Conservation (phyloP, 2,329 filamentous ascomycete species). For the Cucurbitaria berberidis region DNA sequence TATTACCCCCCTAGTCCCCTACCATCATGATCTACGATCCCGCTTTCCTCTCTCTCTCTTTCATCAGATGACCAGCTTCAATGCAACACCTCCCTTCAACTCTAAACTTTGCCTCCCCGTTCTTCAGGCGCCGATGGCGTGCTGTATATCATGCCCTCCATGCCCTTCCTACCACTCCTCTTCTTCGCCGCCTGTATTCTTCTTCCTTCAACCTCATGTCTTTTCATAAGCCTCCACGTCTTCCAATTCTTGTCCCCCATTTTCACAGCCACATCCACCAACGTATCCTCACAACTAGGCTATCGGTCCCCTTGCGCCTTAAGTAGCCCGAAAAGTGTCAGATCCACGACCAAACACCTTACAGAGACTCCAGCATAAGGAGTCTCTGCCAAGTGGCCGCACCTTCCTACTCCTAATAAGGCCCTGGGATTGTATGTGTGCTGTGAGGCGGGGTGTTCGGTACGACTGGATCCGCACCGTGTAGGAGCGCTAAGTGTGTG, state of each 20-base stretch:
- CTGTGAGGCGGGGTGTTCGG: constrained; percentile 8
- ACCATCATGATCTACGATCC: too few relatives aligned
- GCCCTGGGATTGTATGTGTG: constrained; percentile 16
- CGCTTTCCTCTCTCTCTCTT: too few relatives aligned
- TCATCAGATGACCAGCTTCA: too few relatives aligned
- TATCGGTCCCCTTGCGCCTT: constrained; percentile 6
- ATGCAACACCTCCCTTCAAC: too few relatives aligned
- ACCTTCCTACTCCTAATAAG: constrained; percentile 15
- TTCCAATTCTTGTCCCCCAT: not conserved
- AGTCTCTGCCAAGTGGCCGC: constrained; percentile 5
- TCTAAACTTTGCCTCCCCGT: not conserved
- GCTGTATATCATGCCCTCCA: not conserved
- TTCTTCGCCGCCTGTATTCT: not conserved
- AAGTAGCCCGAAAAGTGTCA: constrained; percentile 22
- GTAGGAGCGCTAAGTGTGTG: constrained; percentile 12
- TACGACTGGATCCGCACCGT: constrained; percentile 21
- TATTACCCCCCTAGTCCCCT: too few relatives aligned
- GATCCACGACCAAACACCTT: constrained; percentile 13
- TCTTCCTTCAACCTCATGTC: not conserved
- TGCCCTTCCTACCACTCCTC: not conserved
- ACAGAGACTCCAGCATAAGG: constrained; percentile 10
- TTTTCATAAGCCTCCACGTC: not conserved
- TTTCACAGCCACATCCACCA: not conserved
- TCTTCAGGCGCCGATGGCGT: not conserved
- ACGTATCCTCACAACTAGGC: constrained; percentile 13